A percentile compares a stretch with the other conserved stretches of the same genome.
phyloP scores from a whole-genome alignment of 176 grass and related monocot species.

The Metroxylon sagu region DNA sequence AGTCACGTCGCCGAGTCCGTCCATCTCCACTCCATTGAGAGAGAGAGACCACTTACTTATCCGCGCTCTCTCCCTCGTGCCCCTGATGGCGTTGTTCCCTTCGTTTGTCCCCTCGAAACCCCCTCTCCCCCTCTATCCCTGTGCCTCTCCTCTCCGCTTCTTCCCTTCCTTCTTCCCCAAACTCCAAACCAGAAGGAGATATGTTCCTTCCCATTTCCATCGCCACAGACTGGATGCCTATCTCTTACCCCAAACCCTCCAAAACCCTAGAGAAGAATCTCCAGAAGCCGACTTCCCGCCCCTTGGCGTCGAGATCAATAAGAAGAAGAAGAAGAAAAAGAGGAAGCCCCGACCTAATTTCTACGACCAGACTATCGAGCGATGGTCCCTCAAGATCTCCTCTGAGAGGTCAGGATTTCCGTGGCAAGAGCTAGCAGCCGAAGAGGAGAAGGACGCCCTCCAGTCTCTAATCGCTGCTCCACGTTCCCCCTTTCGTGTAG shows the following conservation, averaged over 20 bases:
- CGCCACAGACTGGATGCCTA: neutral
- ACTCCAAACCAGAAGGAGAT: neutral
- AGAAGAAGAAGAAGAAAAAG: constrained; percentile 32
- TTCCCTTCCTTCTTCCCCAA: neutral
- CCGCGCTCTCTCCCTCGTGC: neutral
- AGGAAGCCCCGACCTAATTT: constrained; percentile 57
- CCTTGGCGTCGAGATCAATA: neutral
- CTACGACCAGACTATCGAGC: constrained; percentile 45
- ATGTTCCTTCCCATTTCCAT: neutral
- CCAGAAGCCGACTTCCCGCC: neutral
- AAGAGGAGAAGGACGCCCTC: constrained; percentile 5
- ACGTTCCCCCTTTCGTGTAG: neutral
- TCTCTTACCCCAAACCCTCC: neutral
- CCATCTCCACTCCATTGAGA: no score
- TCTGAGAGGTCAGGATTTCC: constrained; percentile 52
- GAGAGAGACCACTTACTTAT: no score
- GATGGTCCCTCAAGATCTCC: constrained; percentile 54
- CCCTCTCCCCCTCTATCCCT: neutral
- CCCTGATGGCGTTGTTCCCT: constrained; percentile 1
- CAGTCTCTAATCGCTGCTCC: neutral
- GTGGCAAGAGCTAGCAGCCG: constrained; percentile 38
- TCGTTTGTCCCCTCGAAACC: neutral
- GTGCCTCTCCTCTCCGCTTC: neutral
- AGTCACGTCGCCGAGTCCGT: no score
- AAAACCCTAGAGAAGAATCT: neutral